These are phyloP conservation scores for Saccharomyces hybrid DNA, from an alignment of 1,139 yeast species.

Conservation along the genomic window DNA sequence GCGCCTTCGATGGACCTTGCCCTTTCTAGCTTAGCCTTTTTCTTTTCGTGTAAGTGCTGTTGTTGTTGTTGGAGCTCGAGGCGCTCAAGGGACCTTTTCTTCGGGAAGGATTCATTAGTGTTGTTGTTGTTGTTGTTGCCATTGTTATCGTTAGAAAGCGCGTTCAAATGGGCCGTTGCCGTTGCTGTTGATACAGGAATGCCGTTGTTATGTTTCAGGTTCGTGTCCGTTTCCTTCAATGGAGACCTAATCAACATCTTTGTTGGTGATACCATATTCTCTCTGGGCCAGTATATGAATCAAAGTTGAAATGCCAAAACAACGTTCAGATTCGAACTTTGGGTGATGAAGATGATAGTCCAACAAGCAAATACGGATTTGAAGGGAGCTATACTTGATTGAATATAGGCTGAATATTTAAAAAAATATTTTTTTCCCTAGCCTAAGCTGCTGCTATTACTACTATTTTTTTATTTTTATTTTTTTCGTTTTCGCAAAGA, in stretches of 20 bases:
- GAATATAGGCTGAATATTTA: background rate
- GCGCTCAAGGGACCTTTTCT: constrained; percentile 19
- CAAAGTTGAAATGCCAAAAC: background rate
- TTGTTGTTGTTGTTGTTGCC: constrained; percentile 5
- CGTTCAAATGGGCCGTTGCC: constrained; percentile 6
- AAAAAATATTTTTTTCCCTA: background rate
- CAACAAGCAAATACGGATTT: background rate
- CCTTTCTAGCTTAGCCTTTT: constrained; percentile 19
- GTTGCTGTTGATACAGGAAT: constrained; percentile 1
- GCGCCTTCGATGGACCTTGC: constrained; percentile 31
- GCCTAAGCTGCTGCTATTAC: background rate
- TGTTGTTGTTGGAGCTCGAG: constrained; percentile 15
- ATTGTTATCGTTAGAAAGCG: constrained; percentile 4
- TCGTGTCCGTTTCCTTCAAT: constrained; percentile 29
- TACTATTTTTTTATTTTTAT: background rate
- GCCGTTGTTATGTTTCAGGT: constrained; percentile 13
- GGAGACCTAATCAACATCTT: constrained; percentile 23
- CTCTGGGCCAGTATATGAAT: background rate
- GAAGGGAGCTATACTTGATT: background rate
- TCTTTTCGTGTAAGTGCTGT: constrained; percentile 8
- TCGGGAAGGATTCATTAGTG: constrained; percentile 6
- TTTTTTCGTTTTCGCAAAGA: constrained; percentile 1
- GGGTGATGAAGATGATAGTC: background rate
- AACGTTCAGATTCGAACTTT: background rate
- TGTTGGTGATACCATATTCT: constrained; percentile 11